These are phyloP conservation scores for Phaeotremella fagi DNA, from an alignment of 768 basidiomycete species.

Conservation along the genomic window DNA sequence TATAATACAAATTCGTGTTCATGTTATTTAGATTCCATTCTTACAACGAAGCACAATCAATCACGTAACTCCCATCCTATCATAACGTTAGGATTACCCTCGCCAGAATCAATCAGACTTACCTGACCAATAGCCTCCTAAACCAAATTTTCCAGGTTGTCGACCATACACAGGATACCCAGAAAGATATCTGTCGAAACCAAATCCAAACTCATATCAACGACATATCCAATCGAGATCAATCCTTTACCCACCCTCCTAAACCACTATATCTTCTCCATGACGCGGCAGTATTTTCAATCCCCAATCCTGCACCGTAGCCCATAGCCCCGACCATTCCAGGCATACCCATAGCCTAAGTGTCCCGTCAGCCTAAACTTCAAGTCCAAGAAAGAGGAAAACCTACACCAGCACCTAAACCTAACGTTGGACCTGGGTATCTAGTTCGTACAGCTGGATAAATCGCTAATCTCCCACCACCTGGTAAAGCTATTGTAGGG, in stretches of 20 bases:
- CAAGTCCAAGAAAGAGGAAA: not conserved
- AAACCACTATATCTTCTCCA: slow-evolving; percentile 39
- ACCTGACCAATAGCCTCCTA: slow-evolving; percentile 41
- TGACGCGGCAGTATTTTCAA: slow-evolving; percentile 38
- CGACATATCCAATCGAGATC: not conserved
- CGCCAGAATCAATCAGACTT: not conserved
- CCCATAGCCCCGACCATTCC: slow-evolving; percentile 10
- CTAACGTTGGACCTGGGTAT: slow-evolving; percentile 33
- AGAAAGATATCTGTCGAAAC: slow-evolving; percentile 20
- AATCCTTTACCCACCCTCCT: slow-evolving; percentile 21
- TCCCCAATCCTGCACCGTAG: slow-evolving; percentile 35
- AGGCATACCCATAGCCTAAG: slow-evolving; percentile 37
- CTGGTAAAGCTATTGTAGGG: slow-evolving; percentile 34
- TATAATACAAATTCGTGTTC: not conserved
- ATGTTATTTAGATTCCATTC: not conserved
- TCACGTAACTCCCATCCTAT: slow-evolving; percentile 22
- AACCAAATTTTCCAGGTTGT: slow-evolving; percentile 28
- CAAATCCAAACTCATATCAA: not conserved
- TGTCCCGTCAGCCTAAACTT: not conserved
- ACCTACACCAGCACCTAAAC: slow-evolving; percentile 37
- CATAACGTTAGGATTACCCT: not conserved
- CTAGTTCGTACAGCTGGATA: slow-evolving; percentile 39
- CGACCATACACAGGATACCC: slow-evolving; percentile 28
- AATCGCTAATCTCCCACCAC: slow-evolving; percentile 34
- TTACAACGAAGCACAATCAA: not conserved